Percentiles rank a stretch among this genome's conserved stretches.
These are phyloP conservation scores for Populus pruinosa DNA, from an alignment of 345 rosid genomes.

Conservation along the genomic window DNA sequence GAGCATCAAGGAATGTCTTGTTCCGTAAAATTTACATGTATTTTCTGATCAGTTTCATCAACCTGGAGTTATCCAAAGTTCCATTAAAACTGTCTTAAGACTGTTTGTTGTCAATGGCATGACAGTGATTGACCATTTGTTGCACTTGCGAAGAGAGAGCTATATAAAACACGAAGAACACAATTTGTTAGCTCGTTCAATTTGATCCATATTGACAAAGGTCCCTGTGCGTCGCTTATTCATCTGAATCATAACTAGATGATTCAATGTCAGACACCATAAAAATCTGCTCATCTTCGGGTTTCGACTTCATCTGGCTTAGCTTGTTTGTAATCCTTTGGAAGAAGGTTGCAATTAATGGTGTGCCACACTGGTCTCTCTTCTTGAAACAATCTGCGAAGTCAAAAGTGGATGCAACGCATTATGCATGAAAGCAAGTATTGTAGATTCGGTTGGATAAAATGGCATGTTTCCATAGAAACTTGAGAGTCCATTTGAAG, in stretches of 20 bases:
- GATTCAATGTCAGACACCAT: constrained; percentile 43
- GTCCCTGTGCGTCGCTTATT: constrained; percentile 7
- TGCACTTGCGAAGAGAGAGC: background rate
- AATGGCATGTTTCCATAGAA: background rate
- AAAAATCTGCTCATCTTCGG: constrained; percentile 32
- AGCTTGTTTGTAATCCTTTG: constrained; percentile 38
- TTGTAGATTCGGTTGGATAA: background rate
- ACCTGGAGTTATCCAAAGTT: background rate
- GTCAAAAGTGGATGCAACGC: background rate
- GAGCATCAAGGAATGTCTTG: background rate
- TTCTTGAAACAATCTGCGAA: constrained; percentile 77
- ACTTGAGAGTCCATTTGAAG: background rate
- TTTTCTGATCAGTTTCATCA: background rate
- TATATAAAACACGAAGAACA: background rate
- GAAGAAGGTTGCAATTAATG: constrained; percentile 70
- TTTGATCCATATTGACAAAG: background rate
- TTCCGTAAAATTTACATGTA: background rate
- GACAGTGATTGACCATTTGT: background rate
- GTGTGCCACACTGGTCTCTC: constrained; percentile 89
- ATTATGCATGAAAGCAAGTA: background rate
- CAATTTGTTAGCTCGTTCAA: background rate
- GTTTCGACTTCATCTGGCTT: constrained; percentile 35
- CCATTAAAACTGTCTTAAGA: background rate
- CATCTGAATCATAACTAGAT: constrained; percentile 23
- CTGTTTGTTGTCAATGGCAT: background rate